Base-by-base conservation (phyloP, 2,329 filamentous ascomycete genomes). In the Aspergillus unguis region DNA sequence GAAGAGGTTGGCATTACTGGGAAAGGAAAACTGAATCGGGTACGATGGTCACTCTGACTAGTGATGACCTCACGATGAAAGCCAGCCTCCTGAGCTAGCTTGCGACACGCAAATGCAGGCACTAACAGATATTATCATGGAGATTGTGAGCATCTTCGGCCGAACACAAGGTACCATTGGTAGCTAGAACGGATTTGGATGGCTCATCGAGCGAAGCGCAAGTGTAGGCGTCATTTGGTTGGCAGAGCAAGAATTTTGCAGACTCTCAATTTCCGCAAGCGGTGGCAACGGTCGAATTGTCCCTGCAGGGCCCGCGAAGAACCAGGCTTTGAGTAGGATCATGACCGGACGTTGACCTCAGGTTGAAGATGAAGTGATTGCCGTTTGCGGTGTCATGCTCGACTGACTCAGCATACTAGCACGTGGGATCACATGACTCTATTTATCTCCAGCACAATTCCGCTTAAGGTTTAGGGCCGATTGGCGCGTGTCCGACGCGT, bases 401-500 rank as follows among this genome's bases (percentile, higher is more conserved):
- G 42, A 44, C 49, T 8, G 48, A 54, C 35, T 36, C 44, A 25
- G 9, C 10, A 37, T 38, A 0, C 0, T 3, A 28, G 45, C 41
- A 53, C 45, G 25, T 41, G 45, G 1, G 5, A 11, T 46, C 17
- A 17, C 17, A 17, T 17, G 17, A 17, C 17, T 17, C 17, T 17
- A 17, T 17, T 17, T 17, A 17, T 17, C 1, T 17, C 17, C 17
- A 17, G 17, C 17, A 37, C 2, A 10, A 37, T 36, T 23, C 7
- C n/a, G 4, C 1, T 58, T 63, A 64, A 60, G 63, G 58, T 52
- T 59, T 54, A 57, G 58, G 57, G 58, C 57, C 31, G n/a, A 2
- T 4, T 6, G 7, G 25, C 44, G 52, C 64, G 63, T 62, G 65
- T 63, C 57, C 49, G 48, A 56, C 57, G 61, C 58, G 54, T 65